Conservation (phyloP, 176 grass and related monocot genomes). For the Aegilops speltoides region DNA sequence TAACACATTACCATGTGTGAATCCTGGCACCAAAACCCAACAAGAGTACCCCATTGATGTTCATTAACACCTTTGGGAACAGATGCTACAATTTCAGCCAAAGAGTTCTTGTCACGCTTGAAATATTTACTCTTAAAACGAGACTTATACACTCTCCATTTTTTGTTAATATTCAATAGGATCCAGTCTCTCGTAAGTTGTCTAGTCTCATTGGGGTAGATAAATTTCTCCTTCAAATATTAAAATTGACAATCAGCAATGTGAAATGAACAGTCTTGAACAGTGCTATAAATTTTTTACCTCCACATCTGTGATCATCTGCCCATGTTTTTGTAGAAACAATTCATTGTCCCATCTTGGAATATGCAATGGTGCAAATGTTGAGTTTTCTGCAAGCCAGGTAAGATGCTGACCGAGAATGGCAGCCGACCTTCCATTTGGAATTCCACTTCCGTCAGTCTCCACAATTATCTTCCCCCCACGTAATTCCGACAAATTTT, state of each 20-base stretch:
- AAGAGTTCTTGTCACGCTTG: neutral
- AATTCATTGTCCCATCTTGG: neutral
- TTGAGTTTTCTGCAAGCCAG: neutral
- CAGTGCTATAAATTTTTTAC: neutral
- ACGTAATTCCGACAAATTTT: neutral
- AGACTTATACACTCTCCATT: constrained; percentile 3
- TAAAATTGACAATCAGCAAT: neutral
- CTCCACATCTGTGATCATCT: neutral
- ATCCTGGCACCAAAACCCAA: neutral
- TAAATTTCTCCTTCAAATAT: neutral
- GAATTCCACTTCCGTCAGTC: neutral
- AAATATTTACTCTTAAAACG: neutral
- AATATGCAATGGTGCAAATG: constrained; percentile 5
- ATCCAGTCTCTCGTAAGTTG: neutral
- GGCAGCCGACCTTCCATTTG: neutral
- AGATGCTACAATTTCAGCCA: neutral
- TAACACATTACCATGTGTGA: neutral
- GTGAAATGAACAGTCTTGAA: neutral
- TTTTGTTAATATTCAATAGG: neutral
- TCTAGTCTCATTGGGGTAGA: neutral
- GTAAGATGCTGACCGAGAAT: neutral
- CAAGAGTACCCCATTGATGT: neutral
- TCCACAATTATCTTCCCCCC: neutral
- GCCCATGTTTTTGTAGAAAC: neutral
- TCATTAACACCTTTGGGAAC: neutral